phyloP scores from a whole-genome alignment of 164 flowering plant genomes.

The Aristolochia contorta region DNA sequence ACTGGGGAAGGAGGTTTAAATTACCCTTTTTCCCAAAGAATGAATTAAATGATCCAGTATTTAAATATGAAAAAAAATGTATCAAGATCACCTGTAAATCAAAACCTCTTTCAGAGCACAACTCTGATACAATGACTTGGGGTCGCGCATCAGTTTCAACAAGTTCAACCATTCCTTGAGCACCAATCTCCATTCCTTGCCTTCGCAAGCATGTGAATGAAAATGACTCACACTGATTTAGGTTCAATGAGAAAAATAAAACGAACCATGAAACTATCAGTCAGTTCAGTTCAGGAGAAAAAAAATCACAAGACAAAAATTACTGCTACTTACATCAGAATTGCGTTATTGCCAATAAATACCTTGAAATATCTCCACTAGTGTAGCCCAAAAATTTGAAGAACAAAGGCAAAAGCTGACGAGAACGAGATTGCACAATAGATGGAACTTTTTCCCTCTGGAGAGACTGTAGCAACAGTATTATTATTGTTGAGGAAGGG shows the following conservation, averaged over 20 bases:
- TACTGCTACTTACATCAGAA: not conserved
- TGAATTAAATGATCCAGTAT: not conserved
- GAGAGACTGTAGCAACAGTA: constrained; percentile 60
- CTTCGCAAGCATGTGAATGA: constrained; percentile 34
- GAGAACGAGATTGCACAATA: constrained; percentile 52
- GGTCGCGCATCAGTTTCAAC: constrained; percentile 56
- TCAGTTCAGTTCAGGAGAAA: too few relatives aligned
- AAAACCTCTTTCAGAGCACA: constrained; percentile 61
- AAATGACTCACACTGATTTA: constrained; percentile 47
- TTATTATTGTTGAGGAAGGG: constrained; percentile 40
- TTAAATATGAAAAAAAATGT: constrained; percentile 7
- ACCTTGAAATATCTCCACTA: constrained; percentile 37
- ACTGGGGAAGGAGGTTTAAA: too few relatives aligned
- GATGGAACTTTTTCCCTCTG: constrained; percentile 40
- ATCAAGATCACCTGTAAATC: constrained; percentile 40
- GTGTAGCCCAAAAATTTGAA: constrained; percentile 70
- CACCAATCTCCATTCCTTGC: constrained; percentile 69
- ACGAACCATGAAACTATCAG: not conserved
- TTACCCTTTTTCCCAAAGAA: too few relatives aligned
- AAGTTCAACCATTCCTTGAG: constrained; percentile 85
- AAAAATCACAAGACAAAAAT: too few relatives aligned
- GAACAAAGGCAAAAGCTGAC: constrained; percentile 54
- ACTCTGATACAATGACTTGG: constrained; percentile 39
- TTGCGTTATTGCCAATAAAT: not conserved
- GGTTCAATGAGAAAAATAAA: not conserved